Evolutionary conservation across 2,329 filamentous ascomycete species (phyloP), one percentile per base, ranked within the genome.

Genomic region (Botrytis tulipae): DNA sequence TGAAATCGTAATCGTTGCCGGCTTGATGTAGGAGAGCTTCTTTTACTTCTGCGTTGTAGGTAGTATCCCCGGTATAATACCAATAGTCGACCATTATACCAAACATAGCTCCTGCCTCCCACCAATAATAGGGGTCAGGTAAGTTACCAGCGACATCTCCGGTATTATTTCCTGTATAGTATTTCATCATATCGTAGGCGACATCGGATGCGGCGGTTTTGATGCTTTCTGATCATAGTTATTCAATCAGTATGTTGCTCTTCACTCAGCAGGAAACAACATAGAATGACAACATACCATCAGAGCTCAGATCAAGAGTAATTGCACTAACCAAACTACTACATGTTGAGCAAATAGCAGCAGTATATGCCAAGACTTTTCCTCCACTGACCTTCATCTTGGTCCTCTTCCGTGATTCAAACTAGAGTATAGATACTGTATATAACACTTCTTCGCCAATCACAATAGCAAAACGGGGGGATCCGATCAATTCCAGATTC

Each of bases 31-130:
- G 85, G 77, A 97, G 86, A 22, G 88, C 93, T 76, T 92, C 85
- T 48, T 74, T 73, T 92, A 77, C 72, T 20, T 72, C 83, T 14
- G 89, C 83, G 79, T 94, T 94, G 83, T 92, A 95, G 66, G 86
- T 86, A 16, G 85, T 84, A 78, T 95, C 92, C 29, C 89, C 89
- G 0, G 92, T 95, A 80, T 93, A 93, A 80, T 90, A 92, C 92
- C 92, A 96, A 81, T 95, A 96, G 78, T 96, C 92, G 73, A 96
- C 85, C 75, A 96, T 84, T 8, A 91, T 86, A 48, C 88, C 88
- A 83, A 90, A 86, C 84, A 94, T 89, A 86, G 91, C 82, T 92
- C 91, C 93, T 89, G 94, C 88, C 77, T 87, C 85, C 76, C 76
- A 77, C 76, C 74, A 75, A 51, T 75, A 75, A 63, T 75, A 75